These are phyloP conservation scores for Aspergillus versicolor DNA, from an alignment of 2,329 filamentous ascomycete species.

Conservation along the genomic window DNA sequence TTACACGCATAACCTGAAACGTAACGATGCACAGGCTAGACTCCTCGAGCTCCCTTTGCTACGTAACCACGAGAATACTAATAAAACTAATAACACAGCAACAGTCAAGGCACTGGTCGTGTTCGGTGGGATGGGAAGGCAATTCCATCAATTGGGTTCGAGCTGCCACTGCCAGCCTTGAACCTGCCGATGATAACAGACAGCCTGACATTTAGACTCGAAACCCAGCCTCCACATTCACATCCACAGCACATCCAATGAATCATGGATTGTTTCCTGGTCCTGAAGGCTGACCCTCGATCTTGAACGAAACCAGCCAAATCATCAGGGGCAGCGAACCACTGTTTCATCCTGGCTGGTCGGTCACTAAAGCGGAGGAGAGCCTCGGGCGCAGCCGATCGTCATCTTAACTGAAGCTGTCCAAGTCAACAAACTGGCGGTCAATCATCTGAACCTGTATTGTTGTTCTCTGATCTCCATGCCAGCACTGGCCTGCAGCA, in stretches of 20 bases:
- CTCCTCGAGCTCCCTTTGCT: neutral
- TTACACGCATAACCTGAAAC: slow-evolving; percentile 3
- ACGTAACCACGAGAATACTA: neutral
- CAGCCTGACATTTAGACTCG: neutral
- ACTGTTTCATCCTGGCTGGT: slow-evolving; percentile 16
- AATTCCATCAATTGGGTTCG: neutral
- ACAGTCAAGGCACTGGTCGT: neutral
- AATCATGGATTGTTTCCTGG: neutral
- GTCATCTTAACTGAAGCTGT: slow-evolving; percentile 13
- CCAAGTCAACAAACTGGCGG: slow-evolving; percentile 1
- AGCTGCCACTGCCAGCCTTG: too few relatives aligned
- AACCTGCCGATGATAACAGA: too few relatives aligned
- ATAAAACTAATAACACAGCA: neutral
- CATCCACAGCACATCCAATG: neutral
- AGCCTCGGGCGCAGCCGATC: slow-evolving; percentile 18
- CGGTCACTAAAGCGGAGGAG: slow-evolving; percentile 7
- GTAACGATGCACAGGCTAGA: neutral
- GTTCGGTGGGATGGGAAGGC: neutral
- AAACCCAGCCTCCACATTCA: neutral
- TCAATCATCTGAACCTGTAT: neutral
- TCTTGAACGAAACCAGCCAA: slow-evolving; percentile 6
- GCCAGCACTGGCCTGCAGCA: too few relatives aligned
- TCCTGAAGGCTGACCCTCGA: neutral
- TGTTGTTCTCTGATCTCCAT: neutral
- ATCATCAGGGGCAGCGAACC: slow-evolving; percentile 18